These are phyloP conservation scores for Leptographium radiaticola DNA, from an alignment of 2,329 filamentous ascomycete species.

Conservation along the genomic window DNA sequence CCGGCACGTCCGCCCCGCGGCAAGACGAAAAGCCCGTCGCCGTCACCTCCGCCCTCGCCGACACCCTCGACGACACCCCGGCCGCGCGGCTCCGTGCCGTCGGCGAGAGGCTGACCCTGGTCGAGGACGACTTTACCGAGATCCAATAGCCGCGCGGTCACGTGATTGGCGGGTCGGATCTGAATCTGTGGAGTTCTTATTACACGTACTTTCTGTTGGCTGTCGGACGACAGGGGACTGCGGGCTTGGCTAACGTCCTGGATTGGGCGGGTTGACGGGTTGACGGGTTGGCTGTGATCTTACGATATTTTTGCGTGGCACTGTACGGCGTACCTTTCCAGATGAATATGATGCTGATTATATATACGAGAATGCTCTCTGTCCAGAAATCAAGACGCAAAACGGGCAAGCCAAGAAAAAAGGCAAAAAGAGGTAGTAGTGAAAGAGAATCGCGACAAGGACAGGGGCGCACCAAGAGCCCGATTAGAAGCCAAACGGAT, in stretches of 20 bases:
- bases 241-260: too few relatives aligned
- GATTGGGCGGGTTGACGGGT: too few relatives aligned
- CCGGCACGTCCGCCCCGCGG: too few relatives aligned
- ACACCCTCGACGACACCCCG: conserved; percentile 10
- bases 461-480: not conserved
- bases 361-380: conserved; percentile 2
- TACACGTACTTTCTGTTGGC: too few relatives aligned
- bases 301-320: not conserved
- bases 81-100: conserved; percentile 12
- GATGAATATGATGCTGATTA: not conserved
- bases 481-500: conserved; percentile 18
- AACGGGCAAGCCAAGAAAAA: not conserved
- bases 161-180: not conserved
- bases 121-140: conserved; percentile 12
- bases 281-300: too few relatives aligned
- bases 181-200: too few relatives aligned
- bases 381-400: not conserved
- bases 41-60: not conserved
- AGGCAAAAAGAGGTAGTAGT: not conserved
- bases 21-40: too few relatives aligned
- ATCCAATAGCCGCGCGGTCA: too few relatives aligned
- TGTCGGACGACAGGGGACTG: too few relatives aligned
- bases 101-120: conserved; percentile 7
- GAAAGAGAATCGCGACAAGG: not conserved
- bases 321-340: not conserved